Evolutionary conservation across 2,329 filamentous ascomycete genomes (phyloP).

Genomic region (Fusarium tupiense): DNA sequence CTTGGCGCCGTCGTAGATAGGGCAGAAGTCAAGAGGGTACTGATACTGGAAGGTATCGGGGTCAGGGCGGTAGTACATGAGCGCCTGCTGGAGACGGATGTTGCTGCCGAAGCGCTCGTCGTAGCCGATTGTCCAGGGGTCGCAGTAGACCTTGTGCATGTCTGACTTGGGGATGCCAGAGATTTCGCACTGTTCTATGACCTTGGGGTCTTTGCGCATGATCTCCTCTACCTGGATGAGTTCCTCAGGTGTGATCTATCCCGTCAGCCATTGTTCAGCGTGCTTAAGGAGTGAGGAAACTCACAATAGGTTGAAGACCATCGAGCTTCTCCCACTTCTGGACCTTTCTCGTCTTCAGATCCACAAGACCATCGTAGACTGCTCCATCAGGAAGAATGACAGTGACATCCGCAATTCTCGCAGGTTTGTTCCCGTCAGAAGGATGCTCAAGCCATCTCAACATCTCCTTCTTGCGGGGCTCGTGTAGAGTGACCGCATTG

Average conservation of each 20-base stretch:
- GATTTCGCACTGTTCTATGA: constrained; percentile 89
- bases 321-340: constrained; percentile 78
- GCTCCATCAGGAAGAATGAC: constrained; percentile 82
- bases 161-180: constrained; percentile 82
- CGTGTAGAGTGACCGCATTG: constrained; percentile 86
- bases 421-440: constrained; percentile 67
- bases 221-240: constrained; percentile 81
- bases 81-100: constrained; percentile 85
- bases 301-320: constrained; percentile 82
- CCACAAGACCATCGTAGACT: constrained; percentile 84
- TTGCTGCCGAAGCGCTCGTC: constrained; percentile 87
- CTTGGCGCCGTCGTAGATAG: constrained; percentile 86
- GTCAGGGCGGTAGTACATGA: constrained; percentile 95
- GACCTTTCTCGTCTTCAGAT: constrained; percentile 74
- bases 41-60: constrained; percentile 90
- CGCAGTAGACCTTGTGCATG: constrained; percentile 96
- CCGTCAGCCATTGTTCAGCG: constrained; percentile 4
- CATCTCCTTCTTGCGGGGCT: constrained; percentile 89
- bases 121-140: constrained; percentile 95
- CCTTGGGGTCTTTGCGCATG: constrained; percentile 79
- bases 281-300: constrained; percentile 26
- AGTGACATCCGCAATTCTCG: constrained; percentile 82
- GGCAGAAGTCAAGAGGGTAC: constrained; percentile 92
- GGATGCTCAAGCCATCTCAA: constrained; percentile 78
- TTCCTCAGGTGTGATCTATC: constrained; percentile 89